Evolutionary conservation across 208 protist species (phyloP).

Genomic region (Kentomonas sorsogonicus): DNA sequence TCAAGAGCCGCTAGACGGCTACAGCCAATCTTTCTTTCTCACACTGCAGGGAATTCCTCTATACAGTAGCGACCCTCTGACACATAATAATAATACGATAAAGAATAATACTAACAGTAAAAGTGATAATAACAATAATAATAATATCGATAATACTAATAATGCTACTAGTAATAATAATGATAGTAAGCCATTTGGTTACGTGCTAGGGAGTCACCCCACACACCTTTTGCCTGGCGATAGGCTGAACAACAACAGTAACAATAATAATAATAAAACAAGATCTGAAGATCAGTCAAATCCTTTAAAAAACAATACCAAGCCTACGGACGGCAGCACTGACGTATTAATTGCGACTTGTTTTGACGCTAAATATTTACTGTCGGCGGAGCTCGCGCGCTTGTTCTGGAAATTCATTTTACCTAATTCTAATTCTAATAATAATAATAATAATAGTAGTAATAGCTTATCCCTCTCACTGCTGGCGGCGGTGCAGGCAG

Average conservation of each 20-base stretch:
- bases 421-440: no score
- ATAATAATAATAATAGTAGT: no score
- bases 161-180: not conserved
- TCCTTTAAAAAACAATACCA: not conserved
- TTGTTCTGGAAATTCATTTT: no score
- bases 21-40: no score
- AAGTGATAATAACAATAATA: not conserved
- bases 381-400: not conserved
- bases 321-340: not conserved
- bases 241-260: no score
- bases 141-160: not conserved
- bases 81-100: not conserved
- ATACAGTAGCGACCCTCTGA: constrained; percentile 13
- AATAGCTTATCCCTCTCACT: no score
- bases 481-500: no score
- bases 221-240: no score
- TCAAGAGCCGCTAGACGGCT: no score
- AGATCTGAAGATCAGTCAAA: constrained; percentile 8
- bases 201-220: no score
- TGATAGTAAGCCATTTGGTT: not conserved
- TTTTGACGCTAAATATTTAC: not conserved
- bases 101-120: constrained; percentile 10
- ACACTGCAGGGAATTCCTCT: no score
- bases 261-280: not conserved
- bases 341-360: not conserved